These are phyloP conservation scores for Nectriaceae sp. DNA, from an alignment of 2,329 filamentous ascomycete genomes.

Conservation along the genomic window DNA sequence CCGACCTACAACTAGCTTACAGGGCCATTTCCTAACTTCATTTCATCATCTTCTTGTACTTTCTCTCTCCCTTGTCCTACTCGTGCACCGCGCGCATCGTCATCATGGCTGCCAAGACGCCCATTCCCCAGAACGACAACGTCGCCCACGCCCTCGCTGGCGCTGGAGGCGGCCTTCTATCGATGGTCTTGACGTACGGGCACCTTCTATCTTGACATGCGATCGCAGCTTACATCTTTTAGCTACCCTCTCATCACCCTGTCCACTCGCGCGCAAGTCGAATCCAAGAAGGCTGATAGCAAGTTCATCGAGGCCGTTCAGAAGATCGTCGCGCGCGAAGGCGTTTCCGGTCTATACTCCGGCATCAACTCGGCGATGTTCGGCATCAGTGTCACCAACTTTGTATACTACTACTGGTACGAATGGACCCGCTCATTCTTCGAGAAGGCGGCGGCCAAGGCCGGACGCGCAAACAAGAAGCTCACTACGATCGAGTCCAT, in stretches of 20 bases:
- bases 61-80: constrained; percentile 5
- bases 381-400: constrained; percentile 98
- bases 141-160: constrained; percentile 93
- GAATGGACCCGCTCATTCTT: constrained; percentile 93
- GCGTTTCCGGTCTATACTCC: constrained; percentile 84
- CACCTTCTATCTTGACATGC: not conserved
- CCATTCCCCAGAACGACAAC: constrained; percentile 88
- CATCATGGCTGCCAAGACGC: constrained; percentile 54
- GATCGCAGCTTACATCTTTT: constrained; percentile 9
- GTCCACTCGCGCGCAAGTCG: constrained; percentile 95
- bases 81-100: constrained; percentile 3
- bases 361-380: constrained; percentile 93
- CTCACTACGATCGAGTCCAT: constrained; percentile 92
- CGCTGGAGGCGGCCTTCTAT: constrained; percentile 89
- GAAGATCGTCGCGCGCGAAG: constrained; percentile 89
- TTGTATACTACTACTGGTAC: constrained; percentile 99
- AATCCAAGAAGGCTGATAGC: constrained; percentile 88
- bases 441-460: constrained; percentile 71
- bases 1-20: too few relatives aligned
- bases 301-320: constrained; percentile 81
- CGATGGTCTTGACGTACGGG: constrained; percentile 65
- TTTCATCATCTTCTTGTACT: not conserved
- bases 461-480: constrained; percentile 74
- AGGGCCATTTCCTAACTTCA: too few relatives aligned
- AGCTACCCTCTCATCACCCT: constrained; percentile 97